These are phyloP conservation scores for Diaporthe sp. DNA, from an alignment of 2,329 filamentous ascomycete genomes.

Conservation along the genomic window DNA sequence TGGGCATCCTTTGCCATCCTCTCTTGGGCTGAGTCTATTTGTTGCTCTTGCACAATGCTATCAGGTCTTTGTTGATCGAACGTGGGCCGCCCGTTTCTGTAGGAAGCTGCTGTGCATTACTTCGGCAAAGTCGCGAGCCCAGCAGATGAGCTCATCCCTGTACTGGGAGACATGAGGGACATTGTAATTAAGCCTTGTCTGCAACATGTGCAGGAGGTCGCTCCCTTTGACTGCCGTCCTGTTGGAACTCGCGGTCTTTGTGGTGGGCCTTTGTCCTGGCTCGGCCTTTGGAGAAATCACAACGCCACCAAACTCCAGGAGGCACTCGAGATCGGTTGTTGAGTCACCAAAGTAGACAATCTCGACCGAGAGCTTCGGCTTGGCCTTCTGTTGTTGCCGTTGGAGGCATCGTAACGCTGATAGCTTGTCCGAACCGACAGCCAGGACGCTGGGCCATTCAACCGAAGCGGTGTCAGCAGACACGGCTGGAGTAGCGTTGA, in stretches of 20 bases:
- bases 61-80: neutral
- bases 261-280: neutral
- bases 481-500: neutral
- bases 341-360: slow-evolving; percentile 68
- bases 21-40: neutral
- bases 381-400: slow-evolving; percentile 45
- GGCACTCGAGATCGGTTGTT: slow-evolving; percentile 65
- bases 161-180: slow-evolving; percentile 50
- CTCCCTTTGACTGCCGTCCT: slow-evolving; percentile 33
- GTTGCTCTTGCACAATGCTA: neutral
- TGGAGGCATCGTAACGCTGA: slow-evolving; percentile 40
- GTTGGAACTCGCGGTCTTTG: neutral
- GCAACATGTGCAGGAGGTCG: slow-evolving; percentile 49
- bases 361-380: neutral
- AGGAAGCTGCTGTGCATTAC: slow-evolving; percentile 48
- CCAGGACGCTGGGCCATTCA: neutral
- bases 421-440: slow-evolving; percentile 53
- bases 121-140: slow-evolving; percentile 57
- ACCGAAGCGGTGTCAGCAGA: slow-evolving; percentile 43
- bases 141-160: slow-evolving; percentile 43
- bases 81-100: neutral
- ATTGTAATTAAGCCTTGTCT: slow-evolving; percentile 49
- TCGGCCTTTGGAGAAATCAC: slow-evolving; percentile 53
- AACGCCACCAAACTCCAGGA: slow-evolving; percentile 57
- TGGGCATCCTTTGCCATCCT: neutral